Evolutionary conservation across 139 green algal species (phyloP), one percentile per base, ranked within the genome.

Genomic region (Coelastrella sp.): DNA sequence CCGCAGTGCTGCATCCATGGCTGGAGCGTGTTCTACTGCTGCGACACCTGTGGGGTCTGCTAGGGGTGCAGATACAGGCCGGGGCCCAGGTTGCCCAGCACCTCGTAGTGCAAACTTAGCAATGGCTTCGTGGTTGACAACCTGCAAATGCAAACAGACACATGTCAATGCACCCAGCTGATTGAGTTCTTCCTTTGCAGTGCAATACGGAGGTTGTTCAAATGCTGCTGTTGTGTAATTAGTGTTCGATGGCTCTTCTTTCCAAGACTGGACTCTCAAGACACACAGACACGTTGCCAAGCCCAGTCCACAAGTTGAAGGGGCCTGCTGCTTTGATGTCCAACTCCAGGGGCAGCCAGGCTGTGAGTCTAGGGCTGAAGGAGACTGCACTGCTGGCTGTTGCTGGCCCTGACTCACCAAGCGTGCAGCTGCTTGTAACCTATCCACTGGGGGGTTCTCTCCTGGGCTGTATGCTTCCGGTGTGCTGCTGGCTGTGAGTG

Each of bases 51-150:
- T 95, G 8, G 97, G 97, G 85, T 99, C 97, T 5, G 94, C 87
- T 56, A 99, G 94, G 0, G 93, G 95, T 3, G 97, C 97, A 16
- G 73, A 92, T 20, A 99, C 97, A 7, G 96, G 95, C 2, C 93
- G 93, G 0, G 92, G 85, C 19, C 96, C 97, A 3, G 91, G 91
- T 93, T 94, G 77, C 20, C 95, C 95, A 4, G 92, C 92, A 2
- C 96, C 98, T 4, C 97, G 90, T 82, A 98, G 91, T 22, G 96
- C 95, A 93, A 99, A 99, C 4, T 83, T 91, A 10, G 94, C 93
- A 3, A 99, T 91, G 1, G 95, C 95, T 22, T 91, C 92, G 60
- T 96, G 94, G 93, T 99, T 98, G 14, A 76, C 68, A 0, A 76
- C 68, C 17, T 47, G 68, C 68, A 76, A 5, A 76, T 3, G 14